phyloP scores from a whole-genome alignment of 2,329 filamentous ascomycete genomes.

The Xylaria sp. region DNA sequence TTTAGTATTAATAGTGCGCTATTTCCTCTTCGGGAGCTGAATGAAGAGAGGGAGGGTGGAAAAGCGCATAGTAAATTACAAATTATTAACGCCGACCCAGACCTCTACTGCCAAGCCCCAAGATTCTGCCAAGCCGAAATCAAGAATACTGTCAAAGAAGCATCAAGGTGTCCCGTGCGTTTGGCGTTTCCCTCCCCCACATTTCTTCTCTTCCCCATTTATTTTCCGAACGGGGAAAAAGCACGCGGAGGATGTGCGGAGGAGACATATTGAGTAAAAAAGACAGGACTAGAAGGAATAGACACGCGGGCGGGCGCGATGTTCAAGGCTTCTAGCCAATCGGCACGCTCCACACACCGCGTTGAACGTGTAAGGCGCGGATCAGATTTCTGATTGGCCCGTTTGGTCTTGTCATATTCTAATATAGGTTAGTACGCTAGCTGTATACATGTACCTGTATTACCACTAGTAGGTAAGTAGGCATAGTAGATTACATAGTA shows the following conservation, averaged over 20 bases:
- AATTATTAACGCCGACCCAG: slow-evolving; percentile 2
- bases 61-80: background rate
- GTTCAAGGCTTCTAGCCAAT: slow-evolving; percentile 34
- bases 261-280: background rate
- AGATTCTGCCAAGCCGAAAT: background rate
- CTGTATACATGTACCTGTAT: background rate
- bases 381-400: slow-evolving; percentile 24
- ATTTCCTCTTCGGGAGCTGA: background rate
- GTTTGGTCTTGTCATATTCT: background rate
- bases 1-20: too few species aligned
- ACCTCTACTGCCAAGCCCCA: background rate
- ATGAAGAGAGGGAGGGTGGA: background rate
- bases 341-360: slow-evolving; percentile 38
- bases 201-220: background rate
- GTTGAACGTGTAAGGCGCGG: slow-evolving; percentile 30
- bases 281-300: background rate
- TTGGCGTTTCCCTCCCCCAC: background rate
- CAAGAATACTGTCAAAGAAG: background rate
- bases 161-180: slow-evolving; percentile 13
- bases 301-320: slow-evolving; percentile 32
- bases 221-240: slow-evolving; percentile 16
- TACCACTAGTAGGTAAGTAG: too few species aligned
- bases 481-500: background rate
- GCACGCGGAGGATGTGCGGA: slow-evolving; percentile 16
- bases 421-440: background rate